Percentiles rank a stretch among this genome's conserved stretches.
Evolutionary conservation across 1,139 yeast genomes (phyloP).

Genomic region (Trichomonascaceae sp.): DNA sequence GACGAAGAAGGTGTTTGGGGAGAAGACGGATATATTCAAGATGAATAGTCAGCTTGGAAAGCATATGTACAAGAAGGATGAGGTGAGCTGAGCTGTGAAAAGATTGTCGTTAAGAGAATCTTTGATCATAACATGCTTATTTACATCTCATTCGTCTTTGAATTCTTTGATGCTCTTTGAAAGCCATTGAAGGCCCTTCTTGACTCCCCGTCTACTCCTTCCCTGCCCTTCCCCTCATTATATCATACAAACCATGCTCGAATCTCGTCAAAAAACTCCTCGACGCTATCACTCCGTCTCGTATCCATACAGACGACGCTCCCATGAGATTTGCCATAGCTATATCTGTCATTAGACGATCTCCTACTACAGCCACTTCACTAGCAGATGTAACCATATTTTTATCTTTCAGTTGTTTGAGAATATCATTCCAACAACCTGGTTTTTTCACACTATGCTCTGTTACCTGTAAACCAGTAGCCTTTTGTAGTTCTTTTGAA

Average conservation of each 20-base stretch:
- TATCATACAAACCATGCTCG: constrained; percentile 24
- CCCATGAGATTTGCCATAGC: constrained; percentile 95
- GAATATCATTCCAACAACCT: constrained; percentile 71
- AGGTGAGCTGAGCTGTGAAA: neutral
- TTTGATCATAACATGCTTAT: too few species aligned
- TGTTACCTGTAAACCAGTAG: constrained; percentile 72
- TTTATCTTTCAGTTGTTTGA: constrained; percentile 44
- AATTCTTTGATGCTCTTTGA: too few species aligned
- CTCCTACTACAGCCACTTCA: constrained; percentile 84
- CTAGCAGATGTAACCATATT: constrained; percentile 39
- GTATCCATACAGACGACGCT: constrained; percentile 75
- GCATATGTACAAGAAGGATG: constrained; percentile 39
- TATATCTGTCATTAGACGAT: constrained; percentile 82
- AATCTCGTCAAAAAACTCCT: constrained; percentile 41
- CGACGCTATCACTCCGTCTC: constrained; percentile 63
- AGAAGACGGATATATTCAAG: constrained; percentile 42
- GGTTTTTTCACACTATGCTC: constrained; percentile 83
- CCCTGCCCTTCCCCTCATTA: constrained; percentile 10
- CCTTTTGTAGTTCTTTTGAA: constrained; percentile 57
- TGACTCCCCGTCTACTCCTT: neutral
- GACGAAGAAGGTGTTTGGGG: constrained; percentile 51
- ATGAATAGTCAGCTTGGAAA: constrained; percentile 57
- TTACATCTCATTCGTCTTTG: too few species aligned
- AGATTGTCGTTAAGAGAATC: too few species aligned
- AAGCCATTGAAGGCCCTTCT: neutral